Evolutionary conservation across 257 asterid genomes (phyloP), one percentile per base, ranked within the genome.

Genomic region (Nicotiana tomentosiformis): DNA sequence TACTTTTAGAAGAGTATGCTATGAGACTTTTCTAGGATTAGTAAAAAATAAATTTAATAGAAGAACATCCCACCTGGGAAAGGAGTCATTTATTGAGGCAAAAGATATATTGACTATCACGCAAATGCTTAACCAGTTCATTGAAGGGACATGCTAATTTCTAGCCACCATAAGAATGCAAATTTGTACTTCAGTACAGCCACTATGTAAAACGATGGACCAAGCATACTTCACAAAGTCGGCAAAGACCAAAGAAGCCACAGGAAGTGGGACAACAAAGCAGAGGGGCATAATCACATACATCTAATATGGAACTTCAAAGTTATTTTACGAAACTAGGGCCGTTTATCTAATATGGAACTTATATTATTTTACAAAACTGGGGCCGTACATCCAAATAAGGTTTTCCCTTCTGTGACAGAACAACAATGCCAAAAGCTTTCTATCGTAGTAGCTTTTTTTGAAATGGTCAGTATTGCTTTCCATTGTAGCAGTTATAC

Each of bases 81-180:
- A 46, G 26, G 51, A 74, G 23, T 74, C 23, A 18, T 43, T 43
- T 57, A 43, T 33, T 5, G 37, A 20, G 78, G 20, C 37, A 43
- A 43, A 43, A 14, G 37, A 70, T 11, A 23, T 49, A 74, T 49
- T 49, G 80, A 74, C 51, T 74, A 26, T 26, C 43, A 74, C 37
- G 43, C 8, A 43, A 70, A 43, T 49, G 60, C 79, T 72, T 72
- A 70, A 43, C 78, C 78, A 43, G 78, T 70, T 70, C 78, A 43
- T 70, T 43, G 78, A 43, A 43, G 26, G 78, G 35, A 20, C 60
- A 43, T 20, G 29, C 80, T 3, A 32, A 32, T 32, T 32, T 5
- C 35, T 46, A 46, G 62, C 39, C 51, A 12, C 39, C 43, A 20
- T 10, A 74, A 74, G 80, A 74, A 74, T 14, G 80, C n/a, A 49